Evolutionary conservation across 176 grass and related monocot species (phyloP), one percentile per base, ranked within the genome.

Genomic region (Metroxylon sagu): DNA sequence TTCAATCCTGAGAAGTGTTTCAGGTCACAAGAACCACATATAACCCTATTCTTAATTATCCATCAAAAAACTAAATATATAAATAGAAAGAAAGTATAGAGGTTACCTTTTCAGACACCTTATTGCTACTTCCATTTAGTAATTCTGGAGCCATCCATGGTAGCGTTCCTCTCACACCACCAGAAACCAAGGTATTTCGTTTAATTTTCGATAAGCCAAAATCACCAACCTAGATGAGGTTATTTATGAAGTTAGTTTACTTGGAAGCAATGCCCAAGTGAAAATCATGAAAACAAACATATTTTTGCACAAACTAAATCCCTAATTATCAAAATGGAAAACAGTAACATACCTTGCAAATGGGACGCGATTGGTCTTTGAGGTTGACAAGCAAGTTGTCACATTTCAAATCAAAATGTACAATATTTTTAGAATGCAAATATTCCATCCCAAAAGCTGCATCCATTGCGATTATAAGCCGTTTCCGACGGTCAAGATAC

Each of bases 311-410:
- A 43, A 43, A 43, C 8, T 43, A 43, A 8, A 43, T 43, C 35
- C 8, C 35, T 43, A 10, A 3, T 14, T 14, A 43, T 43, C 16
- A 62, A 59, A 53, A 71, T 53, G 28, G 69, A 72, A 79, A 17
- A 35, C 17, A 1, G 56, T 5, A 43, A 39, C 77, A 76, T 67
- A 77, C 89, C 76, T 94, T 94, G 68, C 89, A 94, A 70, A 94
- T 88, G 19, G 89, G 89, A 18, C 89, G 80, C 26, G 81, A 81
- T 71, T 94, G 89, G 62, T 94, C 89, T 85, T 94, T 94, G 74
- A 94, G 89, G 64, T 94, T 94, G 62, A 94, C 89, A 3, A 94
- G 89, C 63, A 94, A 79, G 64, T 94, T 94, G 76, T 94, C 89
- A 62, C 89, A 94, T 53, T 94, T 94, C 71, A 94, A 68, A 84